These are phyloP conservation scores for Monilinia laxa DNA, from an alignment of 2,329 filamentous ascomycete species.

Conservation along the genomic window DNA sequence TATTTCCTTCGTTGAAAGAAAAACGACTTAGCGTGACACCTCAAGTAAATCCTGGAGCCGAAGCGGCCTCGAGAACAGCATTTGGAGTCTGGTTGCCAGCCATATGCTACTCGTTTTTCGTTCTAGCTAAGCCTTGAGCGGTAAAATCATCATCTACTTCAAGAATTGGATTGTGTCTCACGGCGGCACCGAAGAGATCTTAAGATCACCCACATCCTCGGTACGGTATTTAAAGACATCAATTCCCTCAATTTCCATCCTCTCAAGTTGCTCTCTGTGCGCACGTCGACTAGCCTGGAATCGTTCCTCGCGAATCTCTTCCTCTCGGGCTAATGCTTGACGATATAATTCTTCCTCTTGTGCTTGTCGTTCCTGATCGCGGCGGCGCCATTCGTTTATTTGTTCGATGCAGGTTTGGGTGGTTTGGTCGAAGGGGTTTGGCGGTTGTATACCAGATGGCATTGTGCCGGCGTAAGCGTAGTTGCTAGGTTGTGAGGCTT, in stretches of 20 bases:
- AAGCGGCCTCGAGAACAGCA: not conserved
- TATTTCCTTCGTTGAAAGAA: not conserved
- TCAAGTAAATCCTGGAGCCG: too few relatives aligned
- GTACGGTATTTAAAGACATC: constrained; percentile 3
- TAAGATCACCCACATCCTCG: not conserved
- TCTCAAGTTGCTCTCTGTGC: not conserved
- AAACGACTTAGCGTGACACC: not conserved
- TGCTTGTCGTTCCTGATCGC: not conserved
- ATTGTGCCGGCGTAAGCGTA: not conserved
- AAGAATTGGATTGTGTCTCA: not conserved
- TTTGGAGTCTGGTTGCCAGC: not conserved
- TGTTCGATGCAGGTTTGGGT: not conserved
- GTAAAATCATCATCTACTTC: too few relatives aligned
- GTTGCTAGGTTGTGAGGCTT: not conserved
- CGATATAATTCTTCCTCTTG: not conserved
- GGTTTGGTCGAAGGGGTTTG: not conserved
- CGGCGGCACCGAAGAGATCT: not conserved
- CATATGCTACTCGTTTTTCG: not conserved
- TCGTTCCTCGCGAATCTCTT: not conserved
- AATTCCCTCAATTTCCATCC: not conserved
- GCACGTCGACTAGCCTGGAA: not conserved
- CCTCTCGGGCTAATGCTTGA: not conserved
- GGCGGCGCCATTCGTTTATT: not conserved
- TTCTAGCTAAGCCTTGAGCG: too few relatives aligned
- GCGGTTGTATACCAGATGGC: not conserved